Base-by-base conservation (phyloP, 148 eudicot genomes). In the Camellia sinensis region DNA sequence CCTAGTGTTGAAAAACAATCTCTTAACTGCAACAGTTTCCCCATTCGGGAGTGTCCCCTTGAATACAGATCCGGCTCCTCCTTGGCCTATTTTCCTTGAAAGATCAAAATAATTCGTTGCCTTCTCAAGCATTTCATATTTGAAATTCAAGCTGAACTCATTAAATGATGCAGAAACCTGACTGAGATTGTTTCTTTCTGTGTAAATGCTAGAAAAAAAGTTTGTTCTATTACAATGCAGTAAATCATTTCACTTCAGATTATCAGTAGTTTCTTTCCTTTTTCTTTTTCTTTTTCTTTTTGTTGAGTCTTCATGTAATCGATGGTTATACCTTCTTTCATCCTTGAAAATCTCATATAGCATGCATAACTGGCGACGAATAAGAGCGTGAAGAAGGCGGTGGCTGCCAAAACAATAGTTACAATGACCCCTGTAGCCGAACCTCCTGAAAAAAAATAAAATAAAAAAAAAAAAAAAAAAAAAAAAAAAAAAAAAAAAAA, bases 1-100 rank as follows among this genome's bases (percentile, higher is more conserved):
- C 45, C 90, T 82, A 0, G 92, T 88, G 82, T 87, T 88, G 72
- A 81, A 83, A 5, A 91, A 87, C 41, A 91, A 78, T 83, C 91
- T 88, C 78, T 93, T 93, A 4, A 93, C 92, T 3, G 98, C 98
- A 45, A 92, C 77, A 10, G 48, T 67, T 62, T 84, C 79, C 45
- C 91, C 91, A 69, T 82, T 79, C 7, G 84, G 73, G 11, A 93
- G 89, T 9, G 85, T 90, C 18, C 92, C 97, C 86, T 85, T 82
- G 78, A 80, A 93, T 22, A 93, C 97, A n/a, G 83, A 71, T 21
- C 97, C 97, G 18, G 91, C 90, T 44, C 95, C 92, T 73, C 97
- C 95, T 83, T 89, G 87, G 4, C 97, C 95, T 21, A 93, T 45
- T 77, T 85, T 93, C 67, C 73, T 87, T 29, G 86, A 82, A 13